A percentile compares a stretch with the other conserved stretches of the same genome.
Conservation (phyloP, 2,329 filamentous ascomycete species). For the Trichoderma sp. region DNA sequence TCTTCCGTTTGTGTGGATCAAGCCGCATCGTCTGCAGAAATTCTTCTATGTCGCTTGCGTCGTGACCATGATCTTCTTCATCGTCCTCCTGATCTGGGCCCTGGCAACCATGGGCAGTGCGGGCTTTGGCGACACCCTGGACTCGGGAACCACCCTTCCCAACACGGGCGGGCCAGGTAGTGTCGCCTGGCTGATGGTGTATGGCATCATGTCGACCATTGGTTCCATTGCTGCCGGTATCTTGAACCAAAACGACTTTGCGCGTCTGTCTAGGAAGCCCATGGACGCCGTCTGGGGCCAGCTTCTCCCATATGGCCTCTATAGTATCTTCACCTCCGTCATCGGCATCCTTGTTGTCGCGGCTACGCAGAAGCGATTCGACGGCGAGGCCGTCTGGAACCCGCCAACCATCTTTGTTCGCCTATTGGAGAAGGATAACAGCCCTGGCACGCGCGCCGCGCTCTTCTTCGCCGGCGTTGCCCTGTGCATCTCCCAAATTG, state of each 20-base stretch:
- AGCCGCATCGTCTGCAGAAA: conserved; percentile 44
- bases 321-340: conserved; percentile 38
- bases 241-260: conserved; percentile 43
- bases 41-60: conserved; percentile 45
- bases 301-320: conserved; percentile 38
- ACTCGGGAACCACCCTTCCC: conserved; percentile 27
- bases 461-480: conserved; percentile 42
- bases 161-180: conserved; percentile 34
- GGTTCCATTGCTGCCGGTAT: conserved; percentile 43
- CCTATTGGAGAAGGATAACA: conserved; percentile 34
- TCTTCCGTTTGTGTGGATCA: conserved; percentile 47
- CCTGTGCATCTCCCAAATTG: conserved; percentile 40
- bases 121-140: conserved; percentile 42
- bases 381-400: conserved; percentile 41
- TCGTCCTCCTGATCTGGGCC: conserved; percentile 47
- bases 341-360: conserved; percentile 45
- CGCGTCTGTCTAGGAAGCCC: conserved; percentile 37
- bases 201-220: conserved; percentile 40
- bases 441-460: conserved; percentile 38
- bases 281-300: conserved; percentile 40
- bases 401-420: conserved; percentile 39
- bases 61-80: conserved; percentile 43
- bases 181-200: conserved; percentile 41
- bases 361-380: conserved; percentile 41
- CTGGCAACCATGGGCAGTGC: conserved; percentile 44